phyloP scores from a whole-genome alignment of 371 early-diverging fungal genomes.

The Mucor indicus region DNA sequence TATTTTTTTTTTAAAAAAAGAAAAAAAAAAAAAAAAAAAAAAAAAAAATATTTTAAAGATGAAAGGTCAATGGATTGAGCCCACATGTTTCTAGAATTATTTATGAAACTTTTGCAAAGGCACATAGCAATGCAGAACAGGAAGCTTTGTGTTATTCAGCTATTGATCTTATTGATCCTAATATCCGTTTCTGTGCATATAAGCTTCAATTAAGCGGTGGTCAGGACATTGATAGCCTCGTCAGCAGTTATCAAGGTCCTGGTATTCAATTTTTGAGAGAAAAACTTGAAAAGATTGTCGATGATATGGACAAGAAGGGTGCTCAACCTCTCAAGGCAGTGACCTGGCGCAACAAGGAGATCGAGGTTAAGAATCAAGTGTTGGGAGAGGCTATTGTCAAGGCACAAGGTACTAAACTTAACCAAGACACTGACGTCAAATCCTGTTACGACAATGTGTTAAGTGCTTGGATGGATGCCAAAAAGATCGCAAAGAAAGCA shows the following conservation, averaged over 20 bases:
- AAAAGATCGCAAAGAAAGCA: slow-evolving; percentile 57
- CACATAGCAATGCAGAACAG: slow-evolving; percentile 46
- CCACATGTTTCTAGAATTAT: slow-evolving; percentile 43
- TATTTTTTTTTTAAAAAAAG: not conserved
- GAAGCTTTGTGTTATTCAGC: slow-evolving; percentile 67
- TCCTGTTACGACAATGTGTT: slow-evolving; percentile 13
- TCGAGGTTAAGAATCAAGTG: slow-evolving; percentile 38
- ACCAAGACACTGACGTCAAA: slow-evolving; percentile 1
- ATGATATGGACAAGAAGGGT: slow-evolving; percentile 20
- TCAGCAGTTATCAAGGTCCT: slow-evolving; percentile 3
- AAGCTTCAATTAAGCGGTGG: slow-evolving; percentile 50
- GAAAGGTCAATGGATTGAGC: not conserved
- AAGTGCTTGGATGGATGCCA: slow-evolving; percentile 54
- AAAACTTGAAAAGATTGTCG: slow-evolving; percentile 29
- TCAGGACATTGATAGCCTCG: slow-evolving; percentile 51
- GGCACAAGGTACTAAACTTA: slow-evolving; percentile 30
- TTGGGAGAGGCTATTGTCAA: slow-evolving; percentile 38
- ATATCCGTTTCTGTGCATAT: slow-evolving; percentile 80
- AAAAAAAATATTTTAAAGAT: not conserved
- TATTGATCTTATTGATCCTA: slow-evolving; percentile 78
- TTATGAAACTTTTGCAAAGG: slow-evolving; percentile 64
- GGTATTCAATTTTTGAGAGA: not conserved
- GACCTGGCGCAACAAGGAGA: slow-evolving; percentile 42
- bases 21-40: not conserved
- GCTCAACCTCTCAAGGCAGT: slow-evolving; percentile 2